A percentile compares a stretch with the other conserved stretches of the same genome.
phyloP scores from a whole-genome alignment of 192 early-diverging fungal genomes.

The Tieghemiomyces parasiticus region DNA sequence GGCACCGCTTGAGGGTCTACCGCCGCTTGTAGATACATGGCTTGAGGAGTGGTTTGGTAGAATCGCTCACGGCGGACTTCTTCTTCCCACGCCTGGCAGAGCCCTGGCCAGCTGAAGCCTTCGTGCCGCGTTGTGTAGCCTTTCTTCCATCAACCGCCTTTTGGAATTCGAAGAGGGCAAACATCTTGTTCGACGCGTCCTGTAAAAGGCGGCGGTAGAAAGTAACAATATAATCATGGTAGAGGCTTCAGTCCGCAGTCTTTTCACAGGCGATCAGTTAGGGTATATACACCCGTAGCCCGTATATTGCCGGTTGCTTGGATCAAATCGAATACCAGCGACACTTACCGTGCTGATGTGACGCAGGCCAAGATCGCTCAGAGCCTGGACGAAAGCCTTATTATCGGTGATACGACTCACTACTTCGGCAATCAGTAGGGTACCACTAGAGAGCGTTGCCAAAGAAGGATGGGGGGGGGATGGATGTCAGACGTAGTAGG shows the following conservation, averaged over 20 bases:
- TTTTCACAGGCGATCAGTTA: neutral
- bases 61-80: too few relatives aligned
- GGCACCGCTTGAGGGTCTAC: too few relatives aligned
- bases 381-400: constrained; percentile 51
- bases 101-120: too few relatives aligned
- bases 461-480: too few relatives aligned
- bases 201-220: constrained; percentile 12
- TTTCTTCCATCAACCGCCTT: constrained; percentile 21
- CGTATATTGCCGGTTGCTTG: neutral
- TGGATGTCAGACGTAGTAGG: too few relatives aligned
- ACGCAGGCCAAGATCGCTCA: constrained; percentile 66
- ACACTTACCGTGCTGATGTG: constrained; percentile 40
- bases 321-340: neutral
- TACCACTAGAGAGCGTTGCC: constrained; percentile 40
- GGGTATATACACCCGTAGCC: too few relatives aligned
- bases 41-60: constrained; percentile 22
- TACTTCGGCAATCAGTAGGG: constrained; percentile 89
- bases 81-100: too few relatives aligned
- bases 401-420: constrained; percentile 75
- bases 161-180: constrained; percentile 76
- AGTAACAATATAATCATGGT: neutral
- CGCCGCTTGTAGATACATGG: constrained; percentile 44
- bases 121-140: neutral
- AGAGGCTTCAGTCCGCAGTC: neutral
- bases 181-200: constrained; percentile 86